Evolutionary conservation across 2,329 filamentous ascomycete genomes (phyloP).

Genomic region (Neodidymelliopsis sp.): DNA sequence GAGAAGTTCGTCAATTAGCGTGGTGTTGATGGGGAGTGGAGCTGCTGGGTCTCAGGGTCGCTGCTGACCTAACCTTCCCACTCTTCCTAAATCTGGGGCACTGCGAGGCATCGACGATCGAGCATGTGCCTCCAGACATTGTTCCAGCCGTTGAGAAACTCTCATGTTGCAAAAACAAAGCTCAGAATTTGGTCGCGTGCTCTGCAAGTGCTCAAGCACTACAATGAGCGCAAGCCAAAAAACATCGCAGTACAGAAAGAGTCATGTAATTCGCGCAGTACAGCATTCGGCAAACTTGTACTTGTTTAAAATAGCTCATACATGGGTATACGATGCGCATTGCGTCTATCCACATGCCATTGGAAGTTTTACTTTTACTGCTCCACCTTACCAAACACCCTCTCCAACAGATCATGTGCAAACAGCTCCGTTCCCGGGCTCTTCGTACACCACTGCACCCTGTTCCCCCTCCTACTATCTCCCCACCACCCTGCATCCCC

Average conservation of each 20-base stretch:
- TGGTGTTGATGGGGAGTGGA: constrained; percentile 17
- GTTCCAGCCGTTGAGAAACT: neutral
- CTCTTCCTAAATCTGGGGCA: constrained; percentile 14
- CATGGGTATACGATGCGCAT: neutral
- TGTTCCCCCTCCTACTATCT: constrained; percentile 76
- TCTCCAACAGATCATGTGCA: constrained; percentile 69
- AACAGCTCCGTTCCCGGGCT: constrained; percentile 74
- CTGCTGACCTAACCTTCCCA: constrained; percentile 8
- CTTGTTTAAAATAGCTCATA: neutral
- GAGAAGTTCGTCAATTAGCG: constrained; percentile 6
- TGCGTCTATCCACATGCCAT: neutral
- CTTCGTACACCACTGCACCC: constrained; percentile 74
- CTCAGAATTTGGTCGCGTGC: constrained; percentile 3
- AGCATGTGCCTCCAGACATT: neutral
- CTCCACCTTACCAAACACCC: constrained; percentile 62
- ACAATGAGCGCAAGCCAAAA: neutral
- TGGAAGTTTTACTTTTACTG: neutral
- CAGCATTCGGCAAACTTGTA: no score
- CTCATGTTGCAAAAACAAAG: neutral
- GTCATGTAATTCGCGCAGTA: neutral
- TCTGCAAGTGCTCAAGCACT: neutral
- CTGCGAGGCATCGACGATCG: neutral
- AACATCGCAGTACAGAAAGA: no score
- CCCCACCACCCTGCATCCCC: constrained; percentile 82
- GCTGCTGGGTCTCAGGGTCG: neutral